These are phyloP conservation scores for Hypoxylon sp. DNA, from an alignment of 2,329 filamentous ascomycete genomes.

Conservation along the genomic window DNA sequence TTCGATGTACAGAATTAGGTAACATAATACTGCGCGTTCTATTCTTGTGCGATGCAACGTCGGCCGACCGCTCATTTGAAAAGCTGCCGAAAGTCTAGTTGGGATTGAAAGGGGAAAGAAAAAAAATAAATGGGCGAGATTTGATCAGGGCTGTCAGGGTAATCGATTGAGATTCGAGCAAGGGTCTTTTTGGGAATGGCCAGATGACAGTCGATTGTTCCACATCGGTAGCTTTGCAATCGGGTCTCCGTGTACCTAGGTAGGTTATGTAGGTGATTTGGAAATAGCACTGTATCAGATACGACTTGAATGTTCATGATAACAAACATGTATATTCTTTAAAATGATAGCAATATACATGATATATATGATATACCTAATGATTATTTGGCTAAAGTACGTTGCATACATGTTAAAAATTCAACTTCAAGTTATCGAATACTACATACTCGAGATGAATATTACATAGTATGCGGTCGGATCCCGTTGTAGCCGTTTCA, in stretches of 20 bases:
- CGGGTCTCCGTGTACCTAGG: conserved; percentile 19
- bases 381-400: not conserved
- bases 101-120: conserved; percentile 20
- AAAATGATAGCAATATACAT: not conserved
- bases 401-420: not conserved
- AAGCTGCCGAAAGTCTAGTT: conserved; percentile 16
- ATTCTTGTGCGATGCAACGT: conserved; percentile 23
- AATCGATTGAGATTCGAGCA: conserved; percentile 36
- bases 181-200: conserved; percentile 33
- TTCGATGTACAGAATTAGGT: conserved; percentile 6
- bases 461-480: not conserved
- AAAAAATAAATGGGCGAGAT: conserved; percentile 9
- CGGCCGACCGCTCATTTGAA: conserved; percentile 30
- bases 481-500: conserved; percentile 1
- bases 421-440: not conserved
- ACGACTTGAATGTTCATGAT: no score
- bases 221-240: conserved; percentile 7
- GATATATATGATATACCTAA: not conserved
- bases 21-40: conserved; percentile 14
- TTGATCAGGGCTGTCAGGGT: conserved; percentile 8
- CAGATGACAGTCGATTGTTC: conserved; percentile 28
- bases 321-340: not conserved
- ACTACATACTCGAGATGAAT: not conserved
- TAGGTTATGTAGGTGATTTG: not conserved
- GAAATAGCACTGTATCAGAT: conserved; percentile 19